Percentiles rank a stretch among this genome's conserved stretches.
Evolutionary conservation across 2,329 filamentous ascomycete species (phyloP).

Genomic region (Aureobasidium musti): DNA sequence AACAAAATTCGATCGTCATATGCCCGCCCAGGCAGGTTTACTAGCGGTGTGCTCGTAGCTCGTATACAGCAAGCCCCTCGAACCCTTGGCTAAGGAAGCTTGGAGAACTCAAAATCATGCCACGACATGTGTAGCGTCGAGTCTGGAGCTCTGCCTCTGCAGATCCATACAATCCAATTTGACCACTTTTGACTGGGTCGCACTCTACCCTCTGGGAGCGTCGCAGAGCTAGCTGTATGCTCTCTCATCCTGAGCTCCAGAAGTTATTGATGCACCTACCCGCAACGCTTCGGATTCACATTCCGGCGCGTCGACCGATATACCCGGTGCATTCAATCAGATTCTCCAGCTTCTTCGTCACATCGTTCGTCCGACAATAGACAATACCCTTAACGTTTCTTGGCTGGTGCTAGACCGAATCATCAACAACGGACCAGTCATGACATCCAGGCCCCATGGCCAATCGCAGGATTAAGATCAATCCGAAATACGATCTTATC

Average conservation of each 20-base stretch:
- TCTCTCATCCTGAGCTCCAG: not conserved
- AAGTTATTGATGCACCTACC: not conserved
- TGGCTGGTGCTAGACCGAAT: not conserved
- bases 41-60: constrained; percentile 1
- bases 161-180: constrained; percentile 7
- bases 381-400: not conserved
- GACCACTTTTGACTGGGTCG: not conserved
- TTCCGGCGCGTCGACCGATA: too few relatives aligned
- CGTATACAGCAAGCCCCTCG: not conserved
- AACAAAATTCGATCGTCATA: not conserved
- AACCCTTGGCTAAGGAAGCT: not conserved
- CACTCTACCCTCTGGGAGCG: not conserved
- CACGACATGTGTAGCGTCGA: constrained; percentile 18
- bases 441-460: not conserved
- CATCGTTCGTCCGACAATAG: not conserved
- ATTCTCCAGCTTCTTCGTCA: not conserved
- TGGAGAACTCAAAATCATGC: constrained; percentile 10
- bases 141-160: not conserved
- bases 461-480: not conserved
- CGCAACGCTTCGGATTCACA: not conserved
- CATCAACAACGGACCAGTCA: not conserved
- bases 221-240: not conserved
- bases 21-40: not conserved
- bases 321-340: not conserved
- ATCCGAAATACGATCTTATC: constrained; percentile 13